phyloP scores from a whole-genome alignment of 2,329 filamentous ascomycete genomes.

The Xylaria sp. region DNA sequence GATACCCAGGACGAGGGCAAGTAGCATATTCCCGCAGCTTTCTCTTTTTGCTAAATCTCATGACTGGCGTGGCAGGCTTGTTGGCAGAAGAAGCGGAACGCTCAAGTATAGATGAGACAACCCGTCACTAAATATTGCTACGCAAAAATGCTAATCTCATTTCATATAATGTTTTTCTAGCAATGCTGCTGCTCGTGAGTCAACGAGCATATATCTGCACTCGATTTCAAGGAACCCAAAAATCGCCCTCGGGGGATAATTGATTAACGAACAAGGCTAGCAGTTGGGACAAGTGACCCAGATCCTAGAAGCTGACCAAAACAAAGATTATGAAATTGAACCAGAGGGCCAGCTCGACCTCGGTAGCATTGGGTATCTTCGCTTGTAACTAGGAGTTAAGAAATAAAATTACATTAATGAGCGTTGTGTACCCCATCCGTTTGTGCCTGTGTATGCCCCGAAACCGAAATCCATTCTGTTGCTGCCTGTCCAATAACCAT shows the following conservation, averaged over 20 bases:
- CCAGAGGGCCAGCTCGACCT: neutral
- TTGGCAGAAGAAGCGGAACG: neutral
- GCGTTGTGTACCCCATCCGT: conserved; percentile 1
- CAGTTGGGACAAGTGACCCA: neutral
- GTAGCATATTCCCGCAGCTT: neutral
- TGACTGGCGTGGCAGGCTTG: neutral
- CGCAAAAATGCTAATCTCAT: no score
- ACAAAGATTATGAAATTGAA: neutral
- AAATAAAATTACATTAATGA: conserved; percentile 21
- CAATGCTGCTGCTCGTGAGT: no score
- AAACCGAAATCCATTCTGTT: neutral
- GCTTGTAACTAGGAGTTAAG: neutral
- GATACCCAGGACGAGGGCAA: conserved; percentile 20
- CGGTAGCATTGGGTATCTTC: conserved; percentile 21
- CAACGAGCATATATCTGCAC: neutral
- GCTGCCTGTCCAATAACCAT: neutral
- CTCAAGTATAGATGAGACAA: neutral
- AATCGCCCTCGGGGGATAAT: neutral
- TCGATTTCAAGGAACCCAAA: neutral
- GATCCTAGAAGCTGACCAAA: no score
- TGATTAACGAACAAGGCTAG: neutral
- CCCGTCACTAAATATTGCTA: neutral
- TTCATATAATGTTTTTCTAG: no score
- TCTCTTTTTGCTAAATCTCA: neutral
- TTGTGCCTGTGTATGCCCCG: neutral